phyloP scores from a whole-genome alignment of 2,329 filamentous ascomycete genomes.

The Aspergillus bombycis region DNA sequence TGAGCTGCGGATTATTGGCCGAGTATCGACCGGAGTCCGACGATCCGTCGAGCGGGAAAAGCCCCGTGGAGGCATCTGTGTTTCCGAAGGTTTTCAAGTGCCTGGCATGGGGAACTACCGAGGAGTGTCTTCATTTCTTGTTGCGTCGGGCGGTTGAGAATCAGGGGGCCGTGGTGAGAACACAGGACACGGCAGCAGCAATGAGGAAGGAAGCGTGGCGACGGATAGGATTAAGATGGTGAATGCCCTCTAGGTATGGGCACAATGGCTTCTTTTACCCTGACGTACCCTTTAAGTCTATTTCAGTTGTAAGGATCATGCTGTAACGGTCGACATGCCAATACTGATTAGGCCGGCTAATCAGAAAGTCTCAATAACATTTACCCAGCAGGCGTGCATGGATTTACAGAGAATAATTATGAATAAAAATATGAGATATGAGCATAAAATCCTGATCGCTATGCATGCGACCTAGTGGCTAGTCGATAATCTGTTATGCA shows the following conservation, averaged over 20 bases:
- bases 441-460: neutral
- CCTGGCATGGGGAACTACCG: slow-evolving; percentile 57
- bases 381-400: neutral
- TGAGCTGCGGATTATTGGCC: slow-evolving; percentile 60
- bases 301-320: neutral
- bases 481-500: neutral
- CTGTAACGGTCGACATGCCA: neutral
- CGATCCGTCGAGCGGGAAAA: slow-evolving; percentile 6
- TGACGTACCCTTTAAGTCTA: neutral
- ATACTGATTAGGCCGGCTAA: neutral
- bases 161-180: slow-evolving; percentile 68
- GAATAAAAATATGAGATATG: neutral
- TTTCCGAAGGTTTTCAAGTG: slow-evolving; percentile 55
- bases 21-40: slow-evolving; percentile 22
- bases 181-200: slow-evolving; percentile 63
- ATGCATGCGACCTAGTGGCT: neutral
- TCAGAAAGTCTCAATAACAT: neutral
- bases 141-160: slow-evolving; percentile 71
- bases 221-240: slow-evolving; percentile 35
- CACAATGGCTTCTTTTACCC: neutral
- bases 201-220: slow-evolving; percentile 65
- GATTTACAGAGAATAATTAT: neutral
- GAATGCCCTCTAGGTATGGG: neutral
- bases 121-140: slow-evolving; percentile 57
- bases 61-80: slow-evolving; percentile 1